These are phyloP conservation scores for Neurospora africana DNA, from an alignment of 495 filamentous ascomycete species.

Conservation along the genomic window DNA sequence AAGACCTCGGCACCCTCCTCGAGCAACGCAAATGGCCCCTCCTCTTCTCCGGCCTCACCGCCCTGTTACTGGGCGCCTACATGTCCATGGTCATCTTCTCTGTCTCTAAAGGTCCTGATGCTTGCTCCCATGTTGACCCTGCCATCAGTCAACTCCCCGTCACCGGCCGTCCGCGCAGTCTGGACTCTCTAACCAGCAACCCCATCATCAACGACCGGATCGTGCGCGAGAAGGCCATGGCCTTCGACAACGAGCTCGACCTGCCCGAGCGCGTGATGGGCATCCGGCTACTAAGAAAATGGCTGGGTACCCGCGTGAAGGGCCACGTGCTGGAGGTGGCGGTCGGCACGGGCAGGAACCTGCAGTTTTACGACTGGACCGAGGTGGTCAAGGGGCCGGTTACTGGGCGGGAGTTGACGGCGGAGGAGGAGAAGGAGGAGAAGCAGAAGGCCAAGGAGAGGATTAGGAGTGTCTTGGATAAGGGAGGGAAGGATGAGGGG, in stretches of 20 bases:
- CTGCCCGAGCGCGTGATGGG: slow-evolving; percentile 57
- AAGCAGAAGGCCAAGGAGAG: slow-evolving; percentile 5
- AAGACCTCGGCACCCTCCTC: slow-evolving; percentile 12
- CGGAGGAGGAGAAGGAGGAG: slow-evolving; percentile 5
- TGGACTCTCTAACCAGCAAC: neutral
- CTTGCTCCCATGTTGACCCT: neutral
- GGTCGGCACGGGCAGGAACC: slow-evolving; percentile 84
- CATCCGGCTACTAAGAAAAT: slow-evolving; percentile 48
- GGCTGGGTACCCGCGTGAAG: slow-evolving; percentile 48
- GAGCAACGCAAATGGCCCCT: slow-evolving; percentile 13
- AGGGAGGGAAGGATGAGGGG: neutral
- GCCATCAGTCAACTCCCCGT: neutral
- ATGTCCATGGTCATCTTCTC: slow-evolving; percentile 23
- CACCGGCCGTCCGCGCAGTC: slow-evolving; percentile 8
- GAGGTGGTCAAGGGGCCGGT: slow-evolving; percentile 8
- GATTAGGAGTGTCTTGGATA: slow-evolving; percentile 3
- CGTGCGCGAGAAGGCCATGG: slow-evolving; percentile 9
- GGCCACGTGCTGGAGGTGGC: slow-evolving; percentile 86
- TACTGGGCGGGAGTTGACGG: neutral
- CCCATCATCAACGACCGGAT: slow-evolving; percentile 4
- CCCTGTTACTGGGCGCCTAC: slow-evolving; percentile 19
- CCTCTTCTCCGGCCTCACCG: slow-evolving; percentile 14
- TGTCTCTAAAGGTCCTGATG: slow-evolving; percentile 4
- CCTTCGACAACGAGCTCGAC: slow-evolving; percentile 31
- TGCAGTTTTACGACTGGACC: slow-evolving; percentile 57